Evolutionary conservation across 257 asterid genomes (phyloP).

Genomic region (Salvia miltiorrhiza): DNA sequence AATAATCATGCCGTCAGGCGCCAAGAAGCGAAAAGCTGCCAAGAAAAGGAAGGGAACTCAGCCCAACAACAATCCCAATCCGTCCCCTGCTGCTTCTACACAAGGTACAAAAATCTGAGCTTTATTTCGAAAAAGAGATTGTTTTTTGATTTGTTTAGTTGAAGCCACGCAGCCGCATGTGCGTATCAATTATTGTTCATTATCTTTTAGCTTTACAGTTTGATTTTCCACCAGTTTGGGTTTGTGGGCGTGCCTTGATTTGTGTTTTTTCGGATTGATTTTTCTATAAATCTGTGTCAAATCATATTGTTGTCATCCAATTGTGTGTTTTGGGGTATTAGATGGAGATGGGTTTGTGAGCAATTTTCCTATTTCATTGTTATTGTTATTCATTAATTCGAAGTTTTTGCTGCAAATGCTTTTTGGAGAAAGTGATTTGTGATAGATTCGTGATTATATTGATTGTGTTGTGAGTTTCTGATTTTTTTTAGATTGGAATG

Average conservation of each 20-base stretch:
- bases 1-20: conserved; percentile 66
- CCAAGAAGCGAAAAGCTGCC: conserved; percentile 68
- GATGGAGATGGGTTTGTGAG: conserved; percentile 1
- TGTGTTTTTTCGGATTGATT: conserved; percentile 14
- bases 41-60: conserved; percentile 53
- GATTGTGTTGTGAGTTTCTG: conserved; percentile 5
- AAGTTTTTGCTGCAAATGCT: background rate
- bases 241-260: conserved; percentile 17
- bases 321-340: background rate
- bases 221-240: conserved; percentile 32
- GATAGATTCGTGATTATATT: background rate
- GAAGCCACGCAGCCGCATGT: conserved; percentile 22
- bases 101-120: conserved; percentile 31
- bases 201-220: conserved; percentile 40
- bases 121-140: conserved; percentile 22
- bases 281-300: conserved; percentile 9
- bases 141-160: conserved; percentile 13
- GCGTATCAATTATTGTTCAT: conserved; percentile 28
- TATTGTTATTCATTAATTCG: background rate
- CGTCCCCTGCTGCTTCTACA: conserved; percentile 23
- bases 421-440: background rate
- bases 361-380: background rate
- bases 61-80: conserved; percentile 19
- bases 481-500: conserved; percentile 8
- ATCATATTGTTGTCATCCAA: background rate